Percentiles rank a stretch among this genome's conserved stretches.
Evolutionary conservation across 1,139 yeast genomes (phyloP).

Genomic region (Pichia inconspicua): DNA sequence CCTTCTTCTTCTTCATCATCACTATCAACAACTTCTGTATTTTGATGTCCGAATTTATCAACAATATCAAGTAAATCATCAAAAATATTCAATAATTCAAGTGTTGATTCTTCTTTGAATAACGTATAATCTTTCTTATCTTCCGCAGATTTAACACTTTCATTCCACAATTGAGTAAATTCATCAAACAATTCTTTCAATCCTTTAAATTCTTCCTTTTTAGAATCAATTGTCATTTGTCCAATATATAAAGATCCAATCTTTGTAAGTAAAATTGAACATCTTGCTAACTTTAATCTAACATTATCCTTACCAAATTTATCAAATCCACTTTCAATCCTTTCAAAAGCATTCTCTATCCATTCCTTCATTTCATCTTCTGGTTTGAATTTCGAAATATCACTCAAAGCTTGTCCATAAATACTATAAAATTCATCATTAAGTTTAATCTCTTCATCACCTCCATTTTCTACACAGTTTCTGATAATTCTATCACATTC

Average conservation of each 20-base stretch:
- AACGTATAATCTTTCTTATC: slow-evolving; percentile 16
- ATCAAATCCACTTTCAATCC: slow-evolving; percentile 55
- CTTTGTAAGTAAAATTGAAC: slow-evolving; percentile 48
- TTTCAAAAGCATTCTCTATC: slow-evolving; percentile 64
- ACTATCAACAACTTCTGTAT: slow-evolving; percentile 45
- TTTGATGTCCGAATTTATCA: slow-evolving; percentile 52
- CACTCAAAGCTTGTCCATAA: slow-evolving; percentile 67
- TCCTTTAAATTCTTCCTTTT: slow-evolving; percentile 33
- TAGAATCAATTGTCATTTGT: slow-evolving; percentile 36
- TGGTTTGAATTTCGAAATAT: slow-evolving; percentile 50
- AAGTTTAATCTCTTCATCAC: slow-evolving; percentile 28
- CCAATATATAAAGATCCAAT: slow-evolving; percentile 53
- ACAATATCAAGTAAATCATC: slow-evolving; percentile 62
- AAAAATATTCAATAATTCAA: slow-evolving; percentile 22
- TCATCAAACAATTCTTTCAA: slow-evolving; percentile 25
- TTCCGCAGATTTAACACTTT: slow-evolving; percentile 29
- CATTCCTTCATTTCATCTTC: slow-evolving; percentile 21
- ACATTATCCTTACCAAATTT: slow-evolving; percentile 29
- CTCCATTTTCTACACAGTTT: slow-evolving; percentile 32
- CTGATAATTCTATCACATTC: slow-evolving; percentile 82
- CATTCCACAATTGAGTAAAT: slow-evolving; percentile 10
- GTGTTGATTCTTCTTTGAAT: slow-evolving; percentile 20
- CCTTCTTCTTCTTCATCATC: slow-evolving; percentile 35
- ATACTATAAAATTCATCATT: slow-evolving; percentile 62
- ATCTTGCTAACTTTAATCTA: slow-evolving; percentile 36